A percentile compares a stretch with the other conserved stretches of the same genome.
phyloP scores from a whole-genome alignment of 1,284 basidiomycete genomes.

The Thecaphora thlaspeos region DNA sequence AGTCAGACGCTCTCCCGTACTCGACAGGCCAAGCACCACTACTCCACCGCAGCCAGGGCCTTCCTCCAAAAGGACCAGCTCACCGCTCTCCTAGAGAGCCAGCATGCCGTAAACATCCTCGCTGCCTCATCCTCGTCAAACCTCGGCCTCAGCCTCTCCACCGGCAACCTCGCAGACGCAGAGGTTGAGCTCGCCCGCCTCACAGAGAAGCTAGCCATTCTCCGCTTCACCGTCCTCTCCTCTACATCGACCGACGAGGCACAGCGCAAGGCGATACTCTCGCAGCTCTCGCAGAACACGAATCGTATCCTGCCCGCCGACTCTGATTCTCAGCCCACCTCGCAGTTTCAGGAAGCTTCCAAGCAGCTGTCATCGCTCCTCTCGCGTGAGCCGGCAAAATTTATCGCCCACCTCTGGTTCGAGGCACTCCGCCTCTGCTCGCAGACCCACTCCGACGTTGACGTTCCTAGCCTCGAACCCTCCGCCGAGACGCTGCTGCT shows the following conservation, averaged over 20 bases:
- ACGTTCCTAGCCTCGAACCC: slow-evolving; percentile 28
- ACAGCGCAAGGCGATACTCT: no score
- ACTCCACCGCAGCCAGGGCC: slow-evolving; percentile 28
- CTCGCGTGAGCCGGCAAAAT: slow-evolving; percentile 19
- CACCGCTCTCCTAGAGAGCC: slow-evolving; percentile 23
- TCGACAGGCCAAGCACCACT: slow-evolving; percentile 23
- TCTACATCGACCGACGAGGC: slow-evolving; percentile 3
- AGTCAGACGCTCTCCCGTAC: slow-evolving; percentile 22
- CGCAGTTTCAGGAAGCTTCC: neutral
- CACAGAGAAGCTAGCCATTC: slow-evolving; percentile 23
- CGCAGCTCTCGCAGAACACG: slow-evolving; percentile 9
- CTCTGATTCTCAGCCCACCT: no score
- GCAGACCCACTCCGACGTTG: slow-evolving; percentile 14
- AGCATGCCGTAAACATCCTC: slow-evolving; percentile 23
- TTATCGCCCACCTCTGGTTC: slow-evolving; percentile 41
- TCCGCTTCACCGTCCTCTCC: slow-evolving; percentile 36
- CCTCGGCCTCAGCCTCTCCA: slow-evolving; percentile 24
- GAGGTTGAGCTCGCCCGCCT: slow-evolving; percentile 16
- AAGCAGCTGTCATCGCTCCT: slow-evolving; percentile 16
- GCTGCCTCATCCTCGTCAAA: slow-evolving; percentile 9
- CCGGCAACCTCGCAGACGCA: slow-evolving; percentile 10
- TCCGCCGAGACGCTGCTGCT: slow-evolving; percentile 24
- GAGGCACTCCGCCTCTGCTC: slow-evolving; percentile 27
- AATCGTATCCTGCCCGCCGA: no score
- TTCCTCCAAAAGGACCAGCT: slow-evolving; percentile 40